phyloP scores from a whole-genome alignment of 495 filamentous ascomycete species.

The Sphaerosporella brunnea region DNA sequence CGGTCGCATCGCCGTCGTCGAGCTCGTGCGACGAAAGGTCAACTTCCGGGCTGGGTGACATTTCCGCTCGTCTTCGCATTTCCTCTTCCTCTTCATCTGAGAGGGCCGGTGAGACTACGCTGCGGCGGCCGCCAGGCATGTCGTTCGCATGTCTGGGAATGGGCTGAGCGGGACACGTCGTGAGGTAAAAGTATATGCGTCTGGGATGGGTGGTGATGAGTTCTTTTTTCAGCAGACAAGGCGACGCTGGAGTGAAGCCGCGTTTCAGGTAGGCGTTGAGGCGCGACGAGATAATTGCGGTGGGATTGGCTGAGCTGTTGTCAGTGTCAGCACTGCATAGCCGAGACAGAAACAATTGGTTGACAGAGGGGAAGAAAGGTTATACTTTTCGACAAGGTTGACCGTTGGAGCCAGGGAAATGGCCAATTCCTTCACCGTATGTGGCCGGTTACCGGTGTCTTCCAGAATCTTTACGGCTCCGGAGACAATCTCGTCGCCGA shows the following conservation, averaged over 20 bases:
- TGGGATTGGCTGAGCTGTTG: constrained; percentile 78
- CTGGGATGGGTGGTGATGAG: constrained; percentile 74
- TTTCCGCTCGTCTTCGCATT: constrained; percentile 49
- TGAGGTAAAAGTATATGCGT: constrained; percentile 90
- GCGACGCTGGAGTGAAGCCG: constrained; percentile 36
- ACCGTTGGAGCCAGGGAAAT: constrained; percentile 56
- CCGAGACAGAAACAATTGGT: neutral
- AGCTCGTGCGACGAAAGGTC: constrained; percentile 78
- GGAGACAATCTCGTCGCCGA: constrained; percentile 88
- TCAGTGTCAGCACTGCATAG: constrained; percentile 21
- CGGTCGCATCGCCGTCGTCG: constrained; percentile 45
- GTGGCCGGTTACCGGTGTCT: constrained; percentile 79
- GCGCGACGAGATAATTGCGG: constrained; percentile 84
- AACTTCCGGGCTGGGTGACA: constrained; percentile 82
- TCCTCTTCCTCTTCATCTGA: constrained; percentile 61
- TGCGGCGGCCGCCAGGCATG: constrained; percentile 24
- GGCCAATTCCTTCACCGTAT: constrained; percentile 86
- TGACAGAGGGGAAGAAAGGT: neutral
- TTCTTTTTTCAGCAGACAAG: constrained; percentile 82
- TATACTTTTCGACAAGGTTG: constrained; percentile 49
- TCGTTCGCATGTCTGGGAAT: constrained; percentile 55
- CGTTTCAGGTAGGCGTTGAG: constrained; percentile 78
- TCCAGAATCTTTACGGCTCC: constrained; percentile 82
- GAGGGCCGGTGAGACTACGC: constrained; percentile 66
- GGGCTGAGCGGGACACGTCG: constrained; percentile 62